These are phyloP conservation scores for Carex kokanica DNA, from an alignment of 176 grass and related monocot genomes.

Conservation along the genomic window DNA sequence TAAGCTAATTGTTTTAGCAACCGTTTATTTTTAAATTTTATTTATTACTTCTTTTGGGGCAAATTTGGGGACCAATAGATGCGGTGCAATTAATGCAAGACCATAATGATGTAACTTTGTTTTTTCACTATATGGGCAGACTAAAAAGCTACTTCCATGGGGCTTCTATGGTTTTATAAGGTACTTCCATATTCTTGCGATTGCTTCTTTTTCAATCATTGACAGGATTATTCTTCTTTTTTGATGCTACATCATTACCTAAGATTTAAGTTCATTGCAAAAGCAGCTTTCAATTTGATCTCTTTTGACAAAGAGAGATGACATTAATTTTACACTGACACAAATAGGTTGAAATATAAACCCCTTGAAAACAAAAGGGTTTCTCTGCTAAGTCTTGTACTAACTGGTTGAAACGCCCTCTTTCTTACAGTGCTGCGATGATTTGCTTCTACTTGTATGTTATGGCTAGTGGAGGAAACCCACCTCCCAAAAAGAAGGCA, in stretches of 20 bases:
- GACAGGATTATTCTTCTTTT: not conserved
- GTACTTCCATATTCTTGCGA: slow-evolving; percentile 27
- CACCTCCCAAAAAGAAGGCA: slow-evolving; percentile 67
- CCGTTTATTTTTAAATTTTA: not conserved
- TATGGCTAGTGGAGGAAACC: slow-evolving; percentile 67
- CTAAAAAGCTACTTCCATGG: slow-evolving; percentile 71
- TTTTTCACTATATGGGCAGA: slow-evolving; percentile 34
- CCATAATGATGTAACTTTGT: slow-evolving; percentile 20
- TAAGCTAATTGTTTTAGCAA: not conserved
- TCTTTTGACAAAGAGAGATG: not conserved
- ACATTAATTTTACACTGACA: not conserved
- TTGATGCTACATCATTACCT: not conserved
- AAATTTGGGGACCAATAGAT: not conserved
- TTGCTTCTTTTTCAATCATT: not conserved
- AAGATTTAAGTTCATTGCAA: not conserved
- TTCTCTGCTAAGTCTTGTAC: not conserved
- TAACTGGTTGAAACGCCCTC: not conserved
- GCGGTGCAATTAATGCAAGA: not conserved
- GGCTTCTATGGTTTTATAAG: slow-evolving; percentile 55
- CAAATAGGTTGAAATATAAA: not conserved
- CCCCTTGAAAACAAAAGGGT: not conserved
- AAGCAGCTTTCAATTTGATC: not conserved
- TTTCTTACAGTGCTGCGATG: slow-evolving; percentile 50
- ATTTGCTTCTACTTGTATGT: slow-evolving; percentile 87
- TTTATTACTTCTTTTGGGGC: not conserved